phyloP scores from a whole-genome alignment of 192 early-diverging fungal species.

The Entophlyctis luteolus region DNA sequence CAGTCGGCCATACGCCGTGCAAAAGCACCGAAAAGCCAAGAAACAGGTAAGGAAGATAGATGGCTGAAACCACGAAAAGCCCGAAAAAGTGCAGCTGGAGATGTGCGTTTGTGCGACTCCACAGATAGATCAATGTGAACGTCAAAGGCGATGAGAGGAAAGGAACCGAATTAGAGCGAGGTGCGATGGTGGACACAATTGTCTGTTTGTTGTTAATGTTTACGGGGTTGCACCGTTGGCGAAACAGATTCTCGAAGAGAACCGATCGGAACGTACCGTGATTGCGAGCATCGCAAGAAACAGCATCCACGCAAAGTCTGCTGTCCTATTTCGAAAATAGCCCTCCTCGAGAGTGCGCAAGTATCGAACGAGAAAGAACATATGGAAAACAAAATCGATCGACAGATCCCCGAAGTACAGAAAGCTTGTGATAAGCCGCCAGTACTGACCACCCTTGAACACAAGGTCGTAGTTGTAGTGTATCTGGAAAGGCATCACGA shows the following conservation, averaged over 20 bases:
- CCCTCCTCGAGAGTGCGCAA: slow-evolving; percentile 91
- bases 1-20: slow-evolving; percentile 68
- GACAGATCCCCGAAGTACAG: slow-evolving; percentile 89
- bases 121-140: slow-evolving; percentile 88
- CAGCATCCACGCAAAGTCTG: slow-evolving; percentile 91
- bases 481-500: slow-evolving; percentile 74
- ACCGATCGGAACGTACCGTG: slow-evolving; percentile 53
- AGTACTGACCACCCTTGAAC: slow-evolving; percentile 72
- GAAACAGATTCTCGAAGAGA: no score
- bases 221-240: no score
- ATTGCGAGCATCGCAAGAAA: slow-evolving; percentile 58
- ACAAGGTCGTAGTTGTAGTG: slow-evolving; percentile 75
- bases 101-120: slow-evolving; percentile 93
- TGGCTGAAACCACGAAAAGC: slow-evolving; percentile 84
- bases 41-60: slow-evolving; percentile 88
- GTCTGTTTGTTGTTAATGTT: no score
- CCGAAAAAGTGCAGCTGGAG: slow-evolving; percentile 85
- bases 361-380: slow-evolving; percentile 61
- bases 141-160: slow-evolving; percentile 82
- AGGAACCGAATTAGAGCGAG: slow-evolving; percentile 46
- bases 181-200: slow-evolving; percentile 34
- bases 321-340: slow-evolving; percentile 80
- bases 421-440: slow-evolving; percentile 89
- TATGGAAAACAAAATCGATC: slow-evolving; percentile 64
- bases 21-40: slow-evolving; percentile 83